These are phyloP conservation scores for Saccharomyces eubayanus DNA, from an alignment of 805 yeast genomes.

Conservation along the genomic window DNA sequence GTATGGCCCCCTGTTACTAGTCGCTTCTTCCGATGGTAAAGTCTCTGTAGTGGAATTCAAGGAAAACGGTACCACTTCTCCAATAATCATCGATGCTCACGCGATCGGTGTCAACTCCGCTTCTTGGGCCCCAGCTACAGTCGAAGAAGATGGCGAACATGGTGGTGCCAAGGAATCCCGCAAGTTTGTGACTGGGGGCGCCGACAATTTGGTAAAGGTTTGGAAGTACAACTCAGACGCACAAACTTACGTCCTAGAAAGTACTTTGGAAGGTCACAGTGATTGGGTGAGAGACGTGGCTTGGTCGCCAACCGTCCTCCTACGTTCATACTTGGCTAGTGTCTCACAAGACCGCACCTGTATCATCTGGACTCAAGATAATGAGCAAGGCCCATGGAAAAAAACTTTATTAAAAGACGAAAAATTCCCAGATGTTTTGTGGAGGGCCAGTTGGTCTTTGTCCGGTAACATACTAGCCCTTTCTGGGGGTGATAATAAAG, in stretches of 20 bases:
- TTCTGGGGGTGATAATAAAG: slow-evolving; percentile 92
- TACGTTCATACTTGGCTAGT: slow-evolving; percentile 84
- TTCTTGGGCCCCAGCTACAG: slow-evolving; percentile 74
- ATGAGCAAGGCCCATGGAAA: slow-evolving; percentile 63
- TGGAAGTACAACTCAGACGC: slow-evolving; percentile 63
- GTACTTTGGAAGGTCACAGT: slow-evolving; percentile 75
- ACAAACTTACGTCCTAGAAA: slow-evolving; percentile 62
- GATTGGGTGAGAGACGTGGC: slow-evolving; percentile 99
- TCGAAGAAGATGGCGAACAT: slow-evolving; percentile 28
- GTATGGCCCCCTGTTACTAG: slow-evolving; percentile 82
- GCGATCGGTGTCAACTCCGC: slow-evolving; percentile 91
- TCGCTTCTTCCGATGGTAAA: slow-evolving; percentile 89
- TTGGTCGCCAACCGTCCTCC: slow-evolving; percentile 89
- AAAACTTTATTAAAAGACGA: slow-evolving; percentile 66
- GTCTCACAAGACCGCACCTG: slow-evolving; percentile 96
- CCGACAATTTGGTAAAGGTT: slow-evolving; percentile 85
- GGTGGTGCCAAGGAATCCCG: slow-evolving; percentile 40
- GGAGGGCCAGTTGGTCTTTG: slow-evolving; percentile 97
- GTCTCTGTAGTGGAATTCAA: slow-evolving; percentile 85
- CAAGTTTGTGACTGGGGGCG: slow-evolving; percentile 88
- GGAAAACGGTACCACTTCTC: slow-evolving; percentile 74
- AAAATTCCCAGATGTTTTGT: slow-evolving; percentile 90
- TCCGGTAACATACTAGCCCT: slow-evolving; percentile 94
- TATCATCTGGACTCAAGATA: slow-evolving; percentile 87
- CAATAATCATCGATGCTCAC: slow-evolving; percentile 60